Conservation (phyloP, 1,139 yeast genomes). For the Chernovozyma aurita region DNA sequence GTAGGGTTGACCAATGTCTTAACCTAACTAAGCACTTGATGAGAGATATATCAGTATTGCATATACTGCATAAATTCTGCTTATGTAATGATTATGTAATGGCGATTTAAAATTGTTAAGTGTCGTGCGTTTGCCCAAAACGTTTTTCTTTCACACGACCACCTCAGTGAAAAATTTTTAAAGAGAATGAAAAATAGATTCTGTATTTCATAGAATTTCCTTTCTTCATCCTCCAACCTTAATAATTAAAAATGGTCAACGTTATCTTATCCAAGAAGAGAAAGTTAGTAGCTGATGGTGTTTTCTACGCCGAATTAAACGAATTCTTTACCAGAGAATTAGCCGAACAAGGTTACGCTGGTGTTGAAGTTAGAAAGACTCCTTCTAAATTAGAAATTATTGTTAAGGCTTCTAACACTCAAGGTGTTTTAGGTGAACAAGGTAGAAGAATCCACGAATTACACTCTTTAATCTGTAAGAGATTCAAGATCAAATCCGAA, state of each 20-base stretch:
- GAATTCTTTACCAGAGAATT: slow-evolving; percentile 99
- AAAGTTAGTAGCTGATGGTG: slow-evolving; percentile 99
- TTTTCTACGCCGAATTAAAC: slow-evolving; percentile 99
- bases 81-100: too few species aligned
- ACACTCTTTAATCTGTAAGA: slow-evolving; percentile 95
- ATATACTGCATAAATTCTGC: too few species aligned
- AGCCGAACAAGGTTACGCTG: slow-evolving; percentile 99
- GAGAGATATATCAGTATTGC: too few species aligned
- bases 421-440: slow-evolving; percentile 98
- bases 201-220: neutral
- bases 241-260: slow-evolving; percentile 26
- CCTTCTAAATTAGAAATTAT: slow-evolving; percentile 97
- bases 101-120: too few species aligned
- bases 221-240: slow-evolving; percentile 4
- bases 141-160: too few species aligned
- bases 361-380: slow-evolving; percentile 99
- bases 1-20: too few species aligned
- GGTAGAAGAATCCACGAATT: slow-evolving; percentile 99
- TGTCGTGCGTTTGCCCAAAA: too few species aligned
- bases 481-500: slow-evolving; percentile 96
- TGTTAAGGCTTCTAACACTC: slow-evolving; percentile 99
- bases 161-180: neutral
- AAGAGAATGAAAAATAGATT: slow-evolving; percentile 1
- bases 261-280: slow-evolving; percentile 78
- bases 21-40: too few species aligned